Conservation (phyloP, 306 rosid genomes). For the Ormosia emarginata region DNA sequence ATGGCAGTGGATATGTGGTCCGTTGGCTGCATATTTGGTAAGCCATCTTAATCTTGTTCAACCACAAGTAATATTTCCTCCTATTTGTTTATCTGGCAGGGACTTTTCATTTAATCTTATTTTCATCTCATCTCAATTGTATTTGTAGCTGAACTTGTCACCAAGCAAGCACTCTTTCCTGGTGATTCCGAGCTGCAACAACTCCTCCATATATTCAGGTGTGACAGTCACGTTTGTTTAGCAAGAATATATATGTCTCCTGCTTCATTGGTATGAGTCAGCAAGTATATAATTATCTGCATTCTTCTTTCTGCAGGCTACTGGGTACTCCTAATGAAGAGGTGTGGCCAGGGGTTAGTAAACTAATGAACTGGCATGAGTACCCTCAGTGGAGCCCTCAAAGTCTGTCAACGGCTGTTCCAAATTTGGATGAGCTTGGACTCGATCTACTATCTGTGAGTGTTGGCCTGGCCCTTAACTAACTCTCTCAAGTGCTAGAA, state of each 20-base stretch:
- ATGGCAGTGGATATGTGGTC: conserved; percentile 97
- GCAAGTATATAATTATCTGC: not conserved
- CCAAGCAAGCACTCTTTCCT: conserved; percentile 80
- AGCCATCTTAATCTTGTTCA: not conserved
- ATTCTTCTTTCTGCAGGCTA: conserved; percentile 39
- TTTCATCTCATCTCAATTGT: not conserved
- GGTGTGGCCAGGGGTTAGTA: conserved; percentile 94
- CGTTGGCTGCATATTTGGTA: conserved; percentile 93
- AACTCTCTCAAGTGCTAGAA: not conserved
- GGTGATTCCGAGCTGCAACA: conserved; percentile 98
- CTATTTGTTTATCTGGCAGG: not conserved
- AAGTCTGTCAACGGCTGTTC: conserved; percentile 59
- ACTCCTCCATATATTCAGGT: conserved; percentile 96
- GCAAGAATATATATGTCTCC: not conserved
- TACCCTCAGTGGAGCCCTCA: conserved; percentile 91
- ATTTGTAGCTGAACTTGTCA: conserved; percentile 73
- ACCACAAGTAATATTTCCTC: not conserved
- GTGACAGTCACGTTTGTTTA: conserved; percentile 15
- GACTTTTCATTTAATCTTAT: not conserved
- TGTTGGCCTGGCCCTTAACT: not conserved
- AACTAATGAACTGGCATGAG: conserved; percentile 92
- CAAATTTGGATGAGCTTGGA: conserved; percentile 64
- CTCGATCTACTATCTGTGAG: conserved; percentile 63
- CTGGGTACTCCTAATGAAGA: conserved; percentile 92
- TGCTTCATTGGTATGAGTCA: not conserved